Evolutionary conservation across 768 basidiomycete genomes (phyloP).

Genomic region (Termitomyces titanicus): DNA sequence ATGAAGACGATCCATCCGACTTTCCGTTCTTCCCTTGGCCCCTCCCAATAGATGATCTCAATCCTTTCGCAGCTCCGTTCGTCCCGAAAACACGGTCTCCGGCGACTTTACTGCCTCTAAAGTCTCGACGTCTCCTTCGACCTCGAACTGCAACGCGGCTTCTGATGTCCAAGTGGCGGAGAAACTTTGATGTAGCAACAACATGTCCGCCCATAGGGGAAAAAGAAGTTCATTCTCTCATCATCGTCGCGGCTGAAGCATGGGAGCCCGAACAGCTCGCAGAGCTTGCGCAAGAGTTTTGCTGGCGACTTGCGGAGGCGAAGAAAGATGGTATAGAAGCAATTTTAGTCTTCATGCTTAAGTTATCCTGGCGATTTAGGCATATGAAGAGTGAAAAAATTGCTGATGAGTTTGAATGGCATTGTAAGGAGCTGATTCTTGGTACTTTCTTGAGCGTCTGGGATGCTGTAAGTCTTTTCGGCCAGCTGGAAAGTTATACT

Average conservation of each 20-base stretch:
- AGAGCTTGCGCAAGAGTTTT: constrained; percentile 16
- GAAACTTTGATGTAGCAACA: constrained; percentile 11
- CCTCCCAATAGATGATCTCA: constrained; percentile 7
- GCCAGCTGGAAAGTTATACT: background rate
- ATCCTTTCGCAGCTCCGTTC: constrained; percentile 10
- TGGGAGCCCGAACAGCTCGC: constrained; percentile 14
- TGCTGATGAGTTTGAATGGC: constrained; percentile 14
- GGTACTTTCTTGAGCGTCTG: constrained; percentile 18
- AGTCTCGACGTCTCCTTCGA: constrained; percentile 12
- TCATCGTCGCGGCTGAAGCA: constrained; percentile 8
- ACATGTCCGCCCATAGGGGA: constrained; percentile 1
- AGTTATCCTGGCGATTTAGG: constrained; percentile 8
- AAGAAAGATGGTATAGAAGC: constrained; percentile 2
- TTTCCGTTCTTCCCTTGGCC: background rate
- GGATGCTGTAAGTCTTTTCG: constrained; percentile 16
- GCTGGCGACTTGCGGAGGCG: constrained; percentile 14
- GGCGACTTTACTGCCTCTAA: background rate
- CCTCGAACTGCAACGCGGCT: constrained; percentile 8
- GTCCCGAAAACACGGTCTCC: constrained; percentile 1
- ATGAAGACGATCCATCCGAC: background rate
- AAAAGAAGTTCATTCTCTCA: constrained; percentile 10
- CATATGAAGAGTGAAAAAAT: constrained; percentile 9
- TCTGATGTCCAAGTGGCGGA: constrained; percentile 11
- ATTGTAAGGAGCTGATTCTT: constrained; percentile 14
- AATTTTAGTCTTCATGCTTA: constrained; percentile 7